Evolutionary conservation across 192 early-diverging fungal species (phyloP).

Genomic region (Coemansia reversa): DNA sequence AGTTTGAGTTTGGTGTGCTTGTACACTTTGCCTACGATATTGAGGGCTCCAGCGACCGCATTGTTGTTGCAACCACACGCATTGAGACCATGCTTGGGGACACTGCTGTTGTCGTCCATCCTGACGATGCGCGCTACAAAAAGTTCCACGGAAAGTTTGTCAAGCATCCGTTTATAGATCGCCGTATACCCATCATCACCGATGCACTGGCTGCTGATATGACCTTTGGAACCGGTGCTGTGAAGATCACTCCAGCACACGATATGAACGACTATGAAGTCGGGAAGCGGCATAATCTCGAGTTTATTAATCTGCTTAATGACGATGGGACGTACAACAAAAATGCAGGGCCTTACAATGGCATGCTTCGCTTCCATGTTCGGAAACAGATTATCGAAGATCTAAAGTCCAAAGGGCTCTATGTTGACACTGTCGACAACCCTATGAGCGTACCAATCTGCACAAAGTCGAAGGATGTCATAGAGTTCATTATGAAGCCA

Average conservation of each 20-base stretch:
- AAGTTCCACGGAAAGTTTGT: slow-evolving; percentile 93
- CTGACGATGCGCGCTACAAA: slow-evolving; percentile 89
- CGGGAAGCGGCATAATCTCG: slow-evolving; percentile 90
- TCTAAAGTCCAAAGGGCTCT: slow-evolving; percentile 87
- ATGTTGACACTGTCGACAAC: slow-evolving; percentile 81
- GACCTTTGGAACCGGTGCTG: slow-evolving; percentile 96
- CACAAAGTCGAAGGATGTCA: slow-evolving; percentile 86
- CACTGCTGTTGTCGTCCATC: slow-evolving; percentile 94
- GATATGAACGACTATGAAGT: slow-evolving; percentile 96
- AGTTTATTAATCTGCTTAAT: slow-evolving; percentile 97
- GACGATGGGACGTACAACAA: slow-evolving; percentile 95
- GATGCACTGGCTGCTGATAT: slow-evolving; percentile 87
- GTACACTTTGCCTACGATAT: slow-evolving; percentile 93
- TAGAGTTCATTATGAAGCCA: slow-evolving; percentile 97
- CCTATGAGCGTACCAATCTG: slow-evolving; percentile 94
- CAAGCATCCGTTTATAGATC: slow-evolving; percentile 89
- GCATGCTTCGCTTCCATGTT: slow-evolving; percentile 92
- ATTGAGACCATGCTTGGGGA: slow-evolving; percentile 99
- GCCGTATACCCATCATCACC: slow-evolving; percentile 85
- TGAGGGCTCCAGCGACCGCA: slow-evolving; percentile 80
- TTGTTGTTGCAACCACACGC: slow-evolving; percentile 98
- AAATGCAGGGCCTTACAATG: slow-evolving; percentile 82
- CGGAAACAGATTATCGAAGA: slow-evolving; percentile 83
- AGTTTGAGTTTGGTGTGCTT: slow-evolving; percentile 98
- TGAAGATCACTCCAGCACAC: slow-evolving; percentile 99